A percentile compares a stretch with the other conserved stretches of the same genome.
Evolutionary conservation across 352 stramenopile species (phyloP).

Genomic region (Phytophthora ramorum): DNA sequence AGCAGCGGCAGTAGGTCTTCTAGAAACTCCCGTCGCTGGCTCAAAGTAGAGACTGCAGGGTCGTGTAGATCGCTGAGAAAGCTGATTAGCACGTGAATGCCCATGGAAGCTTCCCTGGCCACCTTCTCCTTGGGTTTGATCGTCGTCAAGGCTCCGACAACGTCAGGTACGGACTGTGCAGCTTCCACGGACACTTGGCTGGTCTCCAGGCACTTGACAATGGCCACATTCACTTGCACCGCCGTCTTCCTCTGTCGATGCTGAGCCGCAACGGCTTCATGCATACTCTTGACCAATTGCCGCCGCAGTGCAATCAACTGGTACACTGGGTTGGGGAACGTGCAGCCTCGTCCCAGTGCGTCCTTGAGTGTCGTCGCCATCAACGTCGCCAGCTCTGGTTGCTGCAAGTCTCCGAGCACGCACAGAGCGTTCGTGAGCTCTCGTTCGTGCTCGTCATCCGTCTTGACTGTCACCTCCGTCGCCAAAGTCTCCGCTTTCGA

Average conservation of each 20-base stretch:
- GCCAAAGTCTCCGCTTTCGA: conserved; percentile 20
- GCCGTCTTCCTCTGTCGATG: conserved; percentile 51
- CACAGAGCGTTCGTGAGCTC: conserved; percentile 60
- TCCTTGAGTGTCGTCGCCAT: conserved; percentile 62
- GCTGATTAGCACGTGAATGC: conserved; percentile 47
- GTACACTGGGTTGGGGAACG: conserved; percentile 64
- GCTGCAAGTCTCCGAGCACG: conserved; percentile 57
- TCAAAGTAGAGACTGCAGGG: conserved; percentile 5
- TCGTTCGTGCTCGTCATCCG: conserved; percentile 19
- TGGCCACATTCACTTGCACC: conserved; percentile 21
- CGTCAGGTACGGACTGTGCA: background rate
- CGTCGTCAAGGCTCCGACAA: background rate
- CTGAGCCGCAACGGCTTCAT: conserved; percentile 53
- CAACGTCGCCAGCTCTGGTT: conserved; percentile 45
- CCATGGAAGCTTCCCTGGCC: conserved; percentile 46
- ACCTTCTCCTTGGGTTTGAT: conserved; percentile 44
- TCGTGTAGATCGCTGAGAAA: conserved; percentile 48
- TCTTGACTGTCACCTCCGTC: background rate
- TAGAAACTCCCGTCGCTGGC: conserved; percentile 55
- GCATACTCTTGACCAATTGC: conserved; percentile 66
- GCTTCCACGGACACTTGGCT: background rate
- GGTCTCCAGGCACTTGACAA: conserved; percentile 19
- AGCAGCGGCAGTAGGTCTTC: conserved; percentile 53
- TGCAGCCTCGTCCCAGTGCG: conserved; percentile 43
- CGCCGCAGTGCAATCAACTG: conserved; percentile 57